A percentile compares a stretch with the other conserved stretches of the same genome.
These are phyloP conservation scores for Kodamaea jinghongensis DNA, from an alignment of 805 yeast genomes.

Conservation along the genomic window DNA sequence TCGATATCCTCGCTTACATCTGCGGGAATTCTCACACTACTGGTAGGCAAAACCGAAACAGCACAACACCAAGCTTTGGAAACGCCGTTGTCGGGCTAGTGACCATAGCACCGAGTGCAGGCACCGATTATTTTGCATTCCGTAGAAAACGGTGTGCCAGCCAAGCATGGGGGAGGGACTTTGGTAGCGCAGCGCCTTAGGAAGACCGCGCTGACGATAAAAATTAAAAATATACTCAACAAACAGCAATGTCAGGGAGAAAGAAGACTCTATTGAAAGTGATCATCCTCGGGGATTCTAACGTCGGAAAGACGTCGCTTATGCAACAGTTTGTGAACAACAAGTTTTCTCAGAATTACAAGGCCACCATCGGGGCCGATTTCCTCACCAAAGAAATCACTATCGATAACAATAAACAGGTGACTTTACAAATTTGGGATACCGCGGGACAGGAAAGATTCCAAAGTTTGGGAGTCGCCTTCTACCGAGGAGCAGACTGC, in stretches of 20 bases:
- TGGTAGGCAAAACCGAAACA: too few relatives aligned
- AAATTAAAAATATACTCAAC: too few relatives aligned
- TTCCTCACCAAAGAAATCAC: slow-evolving; percentile 87
- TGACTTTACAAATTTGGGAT: slow-evolving; percentile 91
- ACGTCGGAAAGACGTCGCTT: slow-evolving; percentile 94
- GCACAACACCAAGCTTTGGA: too few relatives aligned
- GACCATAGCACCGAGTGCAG: too few relatives aligned
- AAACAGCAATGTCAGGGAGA: slow-evolving; percentile 50
- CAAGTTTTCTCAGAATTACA: slow-evolving; percentile 92
- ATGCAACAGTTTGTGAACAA: slow-evolving; percentile 97
- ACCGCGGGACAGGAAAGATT: slow-evolving; percentile 99
- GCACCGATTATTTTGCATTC: too few relatives aligned
- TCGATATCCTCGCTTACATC: too few relatives aligned
- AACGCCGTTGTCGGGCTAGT: too few relatives aligned
- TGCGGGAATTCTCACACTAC: too few relatives aligned
- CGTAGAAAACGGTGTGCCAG: too few relatives aligned
- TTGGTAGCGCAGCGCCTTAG: too few relatives aligned
- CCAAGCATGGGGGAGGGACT: too few relatives aligned
- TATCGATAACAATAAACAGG: slow-evolving; percentile 74
- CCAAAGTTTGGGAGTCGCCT: slow-evolving; percentile 95
- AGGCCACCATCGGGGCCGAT: slow-evolving; percentile 98
- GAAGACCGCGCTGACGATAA: background rate
- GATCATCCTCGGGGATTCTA: slow-evolving; percentile 93
- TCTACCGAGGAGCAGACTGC: slow-evolving; percentile 97
- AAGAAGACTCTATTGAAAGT: slow-evolving; percentile 80